Conservation (phyloP, 768 basidiomycete species). For the Mycena alexandri region DNA sequence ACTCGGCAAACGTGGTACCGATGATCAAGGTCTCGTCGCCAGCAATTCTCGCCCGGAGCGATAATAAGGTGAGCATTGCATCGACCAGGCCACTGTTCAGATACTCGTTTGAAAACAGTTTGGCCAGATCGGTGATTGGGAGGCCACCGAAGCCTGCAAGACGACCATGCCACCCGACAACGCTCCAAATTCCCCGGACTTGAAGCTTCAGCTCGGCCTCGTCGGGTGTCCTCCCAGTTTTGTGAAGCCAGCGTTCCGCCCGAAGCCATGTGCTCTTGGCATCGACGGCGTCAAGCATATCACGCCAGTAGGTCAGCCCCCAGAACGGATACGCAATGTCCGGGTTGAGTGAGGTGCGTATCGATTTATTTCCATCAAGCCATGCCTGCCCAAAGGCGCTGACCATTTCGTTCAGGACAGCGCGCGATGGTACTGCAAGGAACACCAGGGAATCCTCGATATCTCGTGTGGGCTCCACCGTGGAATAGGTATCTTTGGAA, state of each 20-base stretch:
- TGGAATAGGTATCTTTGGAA: neutral
- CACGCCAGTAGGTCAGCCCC: neutral
- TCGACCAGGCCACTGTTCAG: neutral
- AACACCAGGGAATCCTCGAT: slow-evolving; percentile 5
- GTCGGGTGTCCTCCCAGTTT: neutral
- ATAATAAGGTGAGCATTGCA: neutral
- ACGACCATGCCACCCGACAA: slow-evolving; percentile 5
- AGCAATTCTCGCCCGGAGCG: neutral
- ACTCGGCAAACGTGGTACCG: too few relatives aligned
- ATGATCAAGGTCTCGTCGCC: too few relatives aligned
- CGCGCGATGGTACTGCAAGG: neutral
- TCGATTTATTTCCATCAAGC: slow-evolving; percentile 18
- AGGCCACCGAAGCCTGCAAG: neutral
- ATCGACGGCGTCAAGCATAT: slow-evolving; percentile 15
- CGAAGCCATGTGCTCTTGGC: slow-evolving; percentile 11
- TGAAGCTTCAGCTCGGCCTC: neutral
- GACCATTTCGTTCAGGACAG: neutral
- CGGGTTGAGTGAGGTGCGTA: slow-evolving; percentile 1
- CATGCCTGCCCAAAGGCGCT: slow-evolving; percentile 5
- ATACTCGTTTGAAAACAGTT: neutral
- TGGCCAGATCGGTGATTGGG: neutral
- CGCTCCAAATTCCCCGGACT: slow-evolving; percentile 8
- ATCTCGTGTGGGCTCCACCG: neutral
- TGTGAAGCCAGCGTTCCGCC: slow-evolving; percentile 3
- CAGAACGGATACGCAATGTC: slow-evolving; percentile 14